Base-by-base conservation (phyloP, 2,329 filamentous ascomycete genomes). In the Dothideomycetes sp. region DNA sequence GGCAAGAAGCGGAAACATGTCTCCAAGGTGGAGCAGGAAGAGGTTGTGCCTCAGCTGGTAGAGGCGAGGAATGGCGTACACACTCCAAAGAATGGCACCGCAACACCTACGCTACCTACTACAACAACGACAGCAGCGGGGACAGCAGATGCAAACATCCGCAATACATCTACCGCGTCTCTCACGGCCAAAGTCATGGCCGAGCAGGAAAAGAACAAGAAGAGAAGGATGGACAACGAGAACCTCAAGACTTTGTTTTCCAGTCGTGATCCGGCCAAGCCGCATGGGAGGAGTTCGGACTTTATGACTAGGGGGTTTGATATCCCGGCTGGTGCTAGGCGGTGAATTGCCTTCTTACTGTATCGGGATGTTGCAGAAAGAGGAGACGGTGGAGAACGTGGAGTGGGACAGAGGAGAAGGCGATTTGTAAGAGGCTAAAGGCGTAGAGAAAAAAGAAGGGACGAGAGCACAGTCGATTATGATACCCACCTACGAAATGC, bases 101-200 rank as follows among this genome's bases (percentile, higher is more conserved):
- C 9, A 27, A 40, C 31, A 18, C 31, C 19, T 15, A 33, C 7
- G 22, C 7, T 12, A 27, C 7, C 7, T 27, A 27, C 22, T 34
- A 8, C 16, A 22, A 54, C 60, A 31, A 56, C 55, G 1, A 61
- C 64, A 35, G 58, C 64, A 19, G 66, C 40, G 50, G 18, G n/a
- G n/a, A n/a, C n/a, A n/a, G n/a, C n/a, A n/a, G n/a, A n/a, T n/a
- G 62, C 70, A 38, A 77, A 81, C 9, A 94, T 96, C 59, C 94
- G 94, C 58, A 94, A 96, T 51, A 69, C 84, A 0, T 75, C 84
- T 40, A 91, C 91, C 0, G 88, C 89, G 0, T 82, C 79, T 3
- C 63, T 98, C 32, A 94, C 89, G 0, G 84, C 83, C 1, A 87
- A 80, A 50, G 88, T 98, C 0, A 59, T 96, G 18, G 81, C 82